phyloP scores from a whole-genome alignment of 75 land plant species.

The Pinus taeda region DNA sequence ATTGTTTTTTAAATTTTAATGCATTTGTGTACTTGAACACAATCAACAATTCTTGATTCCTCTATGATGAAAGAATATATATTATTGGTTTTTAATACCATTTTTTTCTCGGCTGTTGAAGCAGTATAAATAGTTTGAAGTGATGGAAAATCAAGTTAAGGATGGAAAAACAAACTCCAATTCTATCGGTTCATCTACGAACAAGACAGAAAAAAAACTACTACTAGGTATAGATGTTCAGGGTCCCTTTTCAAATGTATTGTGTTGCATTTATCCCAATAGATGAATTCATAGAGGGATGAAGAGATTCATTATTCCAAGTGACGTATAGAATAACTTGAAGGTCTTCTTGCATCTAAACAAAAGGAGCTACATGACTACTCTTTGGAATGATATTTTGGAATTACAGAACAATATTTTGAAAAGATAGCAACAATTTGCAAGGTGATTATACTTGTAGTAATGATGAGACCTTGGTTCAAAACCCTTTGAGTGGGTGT shows the following conservation, averaged over 20 bases:
- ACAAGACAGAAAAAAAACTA: slow-evolving; percentile 43
- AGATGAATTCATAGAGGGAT: slow-evolving; percentile 75
- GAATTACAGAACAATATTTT: not conserved
- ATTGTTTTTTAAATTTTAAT: not conserved
- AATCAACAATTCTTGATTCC: not conserved
- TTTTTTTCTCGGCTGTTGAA: not conserved
- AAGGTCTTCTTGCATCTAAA: slow-evolving; percentile 58
- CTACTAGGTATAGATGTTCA: slow-evolving; percentile 64
- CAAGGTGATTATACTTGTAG: too few relatives aligned
- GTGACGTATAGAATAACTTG: slow-evolving; percentile 81
- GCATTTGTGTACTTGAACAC: not conserved
- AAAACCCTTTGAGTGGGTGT: too few relatives aligned
- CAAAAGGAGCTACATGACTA: slow-evolving; percentile 76
- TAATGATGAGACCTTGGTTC: too few relatives aligned
- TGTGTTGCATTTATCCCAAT: slow-evolving; percentile 73
- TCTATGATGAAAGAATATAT: not conserved
- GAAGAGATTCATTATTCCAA: slow-evolving; percentile 62
- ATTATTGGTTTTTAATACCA: not conserved
- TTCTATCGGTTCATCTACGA: slow-evolving; percentile 13
- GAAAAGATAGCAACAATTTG: not conserved
- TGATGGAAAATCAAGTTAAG: slow-evolving; percentile 59
- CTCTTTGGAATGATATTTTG: not conserved
- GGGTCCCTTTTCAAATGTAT: slow-evolving; percentile 95
- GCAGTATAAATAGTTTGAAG: slow-evolving; percentile 82
- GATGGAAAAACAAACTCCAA: slow-evolving; percentile 23